Base-by-base conservation (phyloP, 1,139 yeast species). In the Nakaseomyces sp. region DNA sequence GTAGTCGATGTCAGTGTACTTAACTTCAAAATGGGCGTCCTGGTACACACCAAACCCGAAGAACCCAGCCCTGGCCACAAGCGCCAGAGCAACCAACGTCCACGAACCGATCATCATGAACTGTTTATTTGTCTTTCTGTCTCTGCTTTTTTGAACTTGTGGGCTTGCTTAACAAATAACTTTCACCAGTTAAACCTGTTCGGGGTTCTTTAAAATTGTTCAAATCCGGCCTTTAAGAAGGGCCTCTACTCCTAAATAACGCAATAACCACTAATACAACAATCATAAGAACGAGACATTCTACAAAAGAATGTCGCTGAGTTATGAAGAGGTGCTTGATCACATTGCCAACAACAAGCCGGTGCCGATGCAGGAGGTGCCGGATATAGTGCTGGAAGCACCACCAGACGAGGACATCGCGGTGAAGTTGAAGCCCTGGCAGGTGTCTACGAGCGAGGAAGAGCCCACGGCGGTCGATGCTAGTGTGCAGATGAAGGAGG, bases 1-100 rank as follows among this genome's bases (percentile, higher is more conserved):
- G 63, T 91, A 91, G 64, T 91, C 98, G 40, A 91, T 84, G 57
- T 91, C 98, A 0, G 98, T 91, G 65, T 87, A 91, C 51, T 83
- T 79, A 20, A 89, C 85, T 7, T 78, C 76, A 79, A 86, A 76
- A 52, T 77, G 68, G 8, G 76, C 72, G 63, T 91, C 98, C 62
- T 91, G 98, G 60, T 84, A 89, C 2, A 84, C 64, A 0, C 98
- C 98, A 68, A 78, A 91, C n/a, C 69, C 53, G 53, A 88, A 79
- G 58, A 91, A 83, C 1, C 71, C 81, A 4, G 79, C 48, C 45
- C 97, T 70, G 42, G 77, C 63, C 2, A 72, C 43, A 1, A 71
- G 55, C 2, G 81, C 59, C 1, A 52, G 42, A 1, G 24, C 39
- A 20, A 56, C 40, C 38, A 31, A 7, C 13, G 16, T 22, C 12